These are phyloP conservation scores for Xylaria sp. DNA, from an alignment of 2,329 filamentous ascomycete species.

Conservation along the genomic window DNA sequence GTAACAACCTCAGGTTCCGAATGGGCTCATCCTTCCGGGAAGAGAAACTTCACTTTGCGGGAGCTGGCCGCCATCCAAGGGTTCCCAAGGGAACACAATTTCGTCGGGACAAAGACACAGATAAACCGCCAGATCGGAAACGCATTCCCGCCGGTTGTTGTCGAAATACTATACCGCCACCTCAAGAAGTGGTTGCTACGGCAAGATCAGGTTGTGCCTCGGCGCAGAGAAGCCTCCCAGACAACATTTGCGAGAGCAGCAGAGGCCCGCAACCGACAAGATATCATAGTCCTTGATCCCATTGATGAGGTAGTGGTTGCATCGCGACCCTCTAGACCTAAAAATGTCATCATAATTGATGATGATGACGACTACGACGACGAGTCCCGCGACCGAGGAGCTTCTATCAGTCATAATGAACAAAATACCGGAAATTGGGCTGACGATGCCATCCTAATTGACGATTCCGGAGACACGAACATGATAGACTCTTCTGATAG, in stretches of 20 bases:
- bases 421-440: neutral
- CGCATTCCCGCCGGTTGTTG: slow-evolving; percentile 73
- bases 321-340: neutral
- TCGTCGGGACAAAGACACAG: slow-evolving; percentile 53
- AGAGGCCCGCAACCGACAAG: neutral
- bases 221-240: neutral
- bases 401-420: neutral
- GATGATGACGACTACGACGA: slow-evolving; percentile 14
- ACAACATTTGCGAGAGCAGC: too few relatives aligned
- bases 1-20: slow-evolving; percentile 71
- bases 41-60: slow-evolving; percentile 68
- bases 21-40: slow-evolving; percentile 72
- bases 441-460: neutral
- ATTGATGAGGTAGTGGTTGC: neutral
- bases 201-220: slow-evolving; percentile 28
- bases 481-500: slow-evolving; percentile 8
- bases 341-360: slow-evolving; percentile 10
- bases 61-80: slow-evolving; percentile 75
- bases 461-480: slow-evolving; percentile 9
- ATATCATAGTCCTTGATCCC: slow-evolving; percentile 5
- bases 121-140: slow-evolving; percentile 77
- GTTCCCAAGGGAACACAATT: slow-evolving; percentile 70
- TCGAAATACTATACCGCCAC: slow-evolving; percentile 58
- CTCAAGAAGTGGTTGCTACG: slow-evolving; percentile 53
- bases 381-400: neutral